Evolutionary conservation across 306 rosid genomes (phyloP).

Genomic region (Lathyrus sativus): DNA sequence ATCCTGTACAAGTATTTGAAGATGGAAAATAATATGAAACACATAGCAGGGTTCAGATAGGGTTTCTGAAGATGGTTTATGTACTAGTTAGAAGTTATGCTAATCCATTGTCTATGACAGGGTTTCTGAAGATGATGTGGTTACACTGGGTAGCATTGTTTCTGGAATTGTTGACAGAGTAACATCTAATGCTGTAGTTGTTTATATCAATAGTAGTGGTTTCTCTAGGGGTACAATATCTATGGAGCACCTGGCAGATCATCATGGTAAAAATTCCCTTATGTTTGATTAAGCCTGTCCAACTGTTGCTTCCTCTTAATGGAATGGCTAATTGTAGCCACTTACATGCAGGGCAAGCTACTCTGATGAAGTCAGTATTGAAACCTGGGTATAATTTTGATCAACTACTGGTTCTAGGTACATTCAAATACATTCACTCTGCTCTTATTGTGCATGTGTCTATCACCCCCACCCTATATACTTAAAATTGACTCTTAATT

Average conservation of each 20-base stretch:
- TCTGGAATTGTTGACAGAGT: constrained; percentile 81
- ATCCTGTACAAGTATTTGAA: constrained; percentile 1
- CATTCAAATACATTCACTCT: constrained; percentile 21
- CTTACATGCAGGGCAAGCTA: constrained; percentile 68
- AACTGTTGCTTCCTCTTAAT: constrained; percentile 24
- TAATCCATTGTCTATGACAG: constrained; percentile 55
- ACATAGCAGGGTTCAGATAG: constrained; percentile 33
- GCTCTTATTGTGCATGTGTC: constrained; percentile 1
- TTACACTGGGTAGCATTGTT: constrained; percentile 69
- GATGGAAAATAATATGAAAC: background rate
- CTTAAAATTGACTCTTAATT: background rate
- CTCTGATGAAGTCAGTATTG: constrained; percentile 64
- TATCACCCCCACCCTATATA: background rate
- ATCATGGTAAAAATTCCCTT: constrained; percentile 59
- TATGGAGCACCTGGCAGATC: constrained; percentile 85
- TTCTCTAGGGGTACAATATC: constrained; percentile 77
- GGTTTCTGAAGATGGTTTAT: constrained; percentile 63
- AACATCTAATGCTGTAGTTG: constrained; percentile 58
- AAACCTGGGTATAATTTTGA: constrained; percentile 89
- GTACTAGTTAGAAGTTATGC: constrained; percentile 16
- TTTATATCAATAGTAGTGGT: constrained; percentile 62
- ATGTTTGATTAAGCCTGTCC: constrained; percentile 27
- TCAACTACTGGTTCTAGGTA: constrained; percentile 80
- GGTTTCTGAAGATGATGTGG: constrained; percentile 69
- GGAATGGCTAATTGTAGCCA: constrained; percentile 32